Evolutionary conservation across 345 rosid genomes (phyloP).

Genomic region (Brassica incana): DNA sequence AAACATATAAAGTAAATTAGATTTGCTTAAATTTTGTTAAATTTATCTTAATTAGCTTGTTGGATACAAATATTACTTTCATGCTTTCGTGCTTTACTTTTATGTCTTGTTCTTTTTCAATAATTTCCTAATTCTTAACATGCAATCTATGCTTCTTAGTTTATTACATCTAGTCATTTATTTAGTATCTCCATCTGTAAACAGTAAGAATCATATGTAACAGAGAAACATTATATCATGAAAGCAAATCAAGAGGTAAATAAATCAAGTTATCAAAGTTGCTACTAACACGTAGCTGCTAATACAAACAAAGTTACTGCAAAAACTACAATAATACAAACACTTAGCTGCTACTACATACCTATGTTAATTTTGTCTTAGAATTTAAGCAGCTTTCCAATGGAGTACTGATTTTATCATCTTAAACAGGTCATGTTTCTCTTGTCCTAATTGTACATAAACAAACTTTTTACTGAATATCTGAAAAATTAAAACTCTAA

Average conservation of each 20-base stretch:
- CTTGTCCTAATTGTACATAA: background rate
- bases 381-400: background rate
- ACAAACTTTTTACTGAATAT: background rate
- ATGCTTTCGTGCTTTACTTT: background rate
- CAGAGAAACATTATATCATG: background rate
- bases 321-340: background rate
- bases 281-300: background rate
- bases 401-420: background rate
- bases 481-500: background rate
- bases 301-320: background rate
- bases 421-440: background rate
- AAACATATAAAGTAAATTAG: too few relatives aligned
- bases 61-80: background rate
- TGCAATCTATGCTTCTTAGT: background rate
- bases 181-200: background rate
- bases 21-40: too few relatives aligned
- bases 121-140: background rate
- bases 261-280: background rate
- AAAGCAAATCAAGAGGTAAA: background rate
- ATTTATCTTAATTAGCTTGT: background rate
- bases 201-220: background rate
- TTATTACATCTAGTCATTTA: background rate
- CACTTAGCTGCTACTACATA: background rate
- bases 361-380: background rate
- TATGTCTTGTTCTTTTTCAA: background rate